These are phyloP conservation scores for Raffaelea deltoideospora DNA, from an alignment of 2,329 filamentous ascomycete genomes.

Conservation along the genomic window DNA sequence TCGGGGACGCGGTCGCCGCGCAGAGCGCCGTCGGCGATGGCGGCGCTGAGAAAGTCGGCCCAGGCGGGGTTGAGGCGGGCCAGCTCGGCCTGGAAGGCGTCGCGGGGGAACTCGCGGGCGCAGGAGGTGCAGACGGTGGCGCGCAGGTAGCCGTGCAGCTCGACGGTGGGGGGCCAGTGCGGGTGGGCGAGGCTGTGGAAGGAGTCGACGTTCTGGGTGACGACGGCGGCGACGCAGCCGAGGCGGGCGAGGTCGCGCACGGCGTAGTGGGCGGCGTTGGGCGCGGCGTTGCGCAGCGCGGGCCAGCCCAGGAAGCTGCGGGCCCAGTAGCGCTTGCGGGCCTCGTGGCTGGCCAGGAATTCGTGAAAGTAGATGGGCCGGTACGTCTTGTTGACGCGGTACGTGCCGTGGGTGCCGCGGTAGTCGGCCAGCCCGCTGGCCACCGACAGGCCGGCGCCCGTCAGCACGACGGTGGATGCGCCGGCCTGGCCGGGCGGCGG, in stretches of 20 bases:
- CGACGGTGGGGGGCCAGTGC: conserved; percentile 49
- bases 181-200: conserved; percentile 75
- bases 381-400: conserved; percentile 80
- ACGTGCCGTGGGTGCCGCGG: conserved; percentile 76
- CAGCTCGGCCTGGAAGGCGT: conserved; percentile 61
- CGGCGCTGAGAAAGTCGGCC: conserved; percentile 59
- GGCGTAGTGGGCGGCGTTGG: conserved; percentile 68
- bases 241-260: conserved; percentile 56
- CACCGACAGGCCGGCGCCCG: conserved; percentile 85
- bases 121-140: conserved; percentile 72
- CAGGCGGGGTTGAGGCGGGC: conserved; percentile 72
- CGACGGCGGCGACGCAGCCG: conserved; percentile 58
- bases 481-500: conserved; percentile 32
- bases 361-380: conserved; percentile 88
- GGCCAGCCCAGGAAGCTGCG: conserved; percentile 89
- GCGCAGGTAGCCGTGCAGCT: conserved; percentile 83
- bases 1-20: conserved; percentile 65
- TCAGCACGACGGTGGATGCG: conserved; percentile 36
- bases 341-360: conserved; percentile 67
- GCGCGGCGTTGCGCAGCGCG: conserved; percentile 59
- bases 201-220: conserved; percentile 96
- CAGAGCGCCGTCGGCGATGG: conserved; percentile 59
- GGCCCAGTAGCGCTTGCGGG: conserved; percentile 89
- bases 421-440: conserved; percentile 90
- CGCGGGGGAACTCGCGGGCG: conserved; percentile 52